Conservation (phyloP, 169 alveolate genomes). For the Cryptosporidium muris region DNA sequence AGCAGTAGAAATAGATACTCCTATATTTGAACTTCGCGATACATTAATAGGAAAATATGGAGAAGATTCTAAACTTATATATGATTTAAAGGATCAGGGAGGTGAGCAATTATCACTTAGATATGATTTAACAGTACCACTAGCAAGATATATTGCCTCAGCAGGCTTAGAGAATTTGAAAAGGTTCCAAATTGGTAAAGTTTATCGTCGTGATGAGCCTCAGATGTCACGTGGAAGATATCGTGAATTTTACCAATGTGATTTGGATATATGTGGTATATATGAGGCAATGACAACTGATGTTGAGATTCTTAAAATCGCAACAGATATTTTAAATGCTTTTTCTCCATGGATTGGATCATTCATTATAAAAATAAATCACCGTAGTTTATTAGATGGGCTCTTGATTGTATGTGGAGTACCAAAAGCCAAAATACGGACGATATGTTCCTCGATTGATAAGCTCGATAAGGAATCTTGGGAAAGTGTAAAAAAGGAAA, state of each 20-base stretch:
- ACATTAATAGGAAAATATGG: constrained; percentile 95
- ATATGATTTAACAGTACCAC: constrained; percentile 97
- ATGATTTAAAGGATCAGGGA: constrained; percentile 96
- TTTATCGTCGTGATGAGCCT: constrained; percentile 97
- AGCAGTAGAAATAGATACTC: constrained; percentile 97
- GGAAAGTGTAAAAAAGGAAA: constrained; percentile 90
- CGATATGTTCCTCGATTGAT: constrained; percentile 94
- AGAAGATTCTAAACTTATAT: constrained; percentile 94
- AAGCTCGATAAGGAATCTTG: constrained; percentile 95
- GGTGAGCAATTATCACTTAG: constrained; percentile 95
- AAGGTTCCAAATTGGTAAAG: constrained; percentile 96
- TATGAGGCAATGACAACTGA: constrained; percentile 91
- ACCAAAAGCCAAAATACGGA: constrained; percentile 84
- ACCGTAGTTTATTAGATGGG: constrained; percentile 90
- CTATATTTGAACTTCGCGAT: constrained; percentile 96
- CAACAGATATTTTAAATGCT: constrained; percentile 83
- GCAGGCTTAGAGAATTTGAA: constrained; percentile 87
- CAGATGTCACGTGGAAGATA: constrained; percentile 94
- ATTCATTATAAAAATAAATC: constrained; percentile 89
- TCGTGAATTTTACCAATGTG: constrained; percentile 97
- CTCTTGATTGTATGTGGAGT: constrained; percentile 89
- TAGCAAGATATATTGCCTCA: constrained; percentile 93
- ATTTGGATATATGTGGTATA: constrained; percentile 94
- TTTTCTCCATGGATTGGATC: constrained; percentile 82
- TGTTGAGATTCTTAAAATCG: constrained; percentile 92